Evolutionary conservation across 345 rosid species (phyloP), one percentile per base, ranked within the genome.

Genomic region (Triadica sebifera): DNA sequence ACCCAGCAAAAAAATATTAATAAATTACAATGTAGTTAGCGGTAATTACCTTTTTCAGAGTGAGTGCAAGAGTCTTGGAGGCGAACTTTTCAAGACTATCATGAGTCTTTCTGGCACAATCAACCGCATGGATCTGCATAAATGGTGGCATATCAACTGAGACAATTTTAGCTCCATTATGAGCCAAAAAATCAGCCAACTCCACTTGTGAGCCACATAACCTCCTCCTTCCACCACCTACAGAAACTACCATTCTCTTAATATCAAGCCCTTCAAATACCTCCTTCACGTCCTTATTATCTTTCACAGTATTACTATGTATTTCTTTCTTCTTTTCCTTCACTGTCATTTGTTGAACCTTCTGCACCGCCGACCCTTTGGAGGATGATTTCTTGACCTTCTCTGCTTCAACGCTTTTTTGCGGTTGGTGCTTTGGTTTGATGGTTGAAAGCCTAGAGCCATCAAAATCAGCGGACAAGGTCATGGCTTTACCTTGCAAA

Each of bases 61-160:
- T 83, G 69, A 78, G 78, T 6, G 94, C 94, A 25, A 90, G 90
- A 71, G 92, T 61, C 74, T 81, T 90, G 78, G 89, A 83, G 65
- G 88, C 80, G 84, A 90, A 85, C 82, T 90, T 90, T 74, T 90
- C 92, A 37, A 90, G 86, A 78, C 94, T 88, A 66, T 90, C 94
- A 64, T 66, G 75, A 62, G 89, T 77, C 79, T 83, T 88, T 77
- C 94, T 85, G 1, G 94, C 92, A 79, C 78, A 82, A 76, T 88
- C 89, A 73, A 90, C 85, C 7, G 94, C 94, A 81, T 90, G 94
- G 76, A 90, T 87, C 86, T 90, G 94, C 94, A 90, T 88, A 87
- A 85, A 90, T 7, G 90, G 86, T 5, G 94, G 89, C 94, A 90
- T 90, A 80, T 90, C 94, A 34, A 88, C 92, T 12, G 94, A 84